phyloP scores from a whole-genome alignment of 495 filamentous ascomycete species.

The Emericellopsis terricola region DNA sequence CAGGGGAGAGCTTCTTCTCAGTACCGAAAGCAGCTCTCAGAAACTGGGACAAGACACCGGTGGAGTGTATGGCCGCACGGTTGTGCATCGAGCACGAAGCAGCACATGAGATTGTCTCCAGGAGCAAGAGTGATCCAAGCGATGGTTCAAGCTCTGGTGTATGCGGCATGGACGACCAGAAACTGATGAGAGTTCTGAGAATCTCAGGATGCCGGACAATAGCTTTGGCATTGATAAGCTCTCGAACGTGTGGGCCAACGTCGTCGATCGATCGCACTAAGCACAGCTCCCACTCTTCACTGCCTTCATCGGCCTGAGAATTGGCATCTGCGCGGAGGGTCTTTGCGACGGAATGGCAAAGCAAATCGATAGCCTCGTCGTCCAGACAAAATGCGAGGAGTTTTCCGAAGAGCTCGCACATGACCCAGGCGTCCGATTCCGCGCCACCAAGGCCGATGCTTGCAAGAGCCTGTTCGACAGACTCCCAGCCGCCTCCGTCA shows the following conservation, averaged over 20 bases:
- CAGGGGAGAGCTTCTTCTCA: slow-evolving; percentile 22
- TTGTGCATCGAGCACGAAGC: slow-evolving; percentile 51
- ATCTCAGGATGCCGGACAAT: slow-evolving; percentile 45
- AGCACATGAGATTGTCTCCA: slow-evolving; percentile 33
- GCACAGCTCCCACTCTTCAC: slow-evolving; percentile 6
- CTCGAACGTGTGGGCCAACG: slow-evolving; percentile 22
- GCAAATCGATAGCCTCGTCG: slow-evolving; percentile 44
- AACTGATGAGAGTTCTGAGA: slow-evolving; percentile 42
- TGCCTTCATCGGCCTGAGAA: slow-evolving; percentile 1
- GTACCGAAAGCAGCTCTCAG: slow-evolving; percentile 45
- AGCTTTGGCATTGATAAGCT: slow-evolving; percentile 33
- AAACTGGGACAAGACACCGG: slow-evolving; percentile 54
- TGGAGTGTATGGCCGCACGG: slow-evolving; percentile 56
- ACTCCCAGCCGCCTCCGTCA: slow-evolving; percentile 56
- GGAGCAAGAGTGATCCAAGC: slow-evolving; percentile 38
- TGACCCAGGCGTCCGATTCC: slow-evolving; percentile 39
- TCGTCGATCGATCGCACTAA: slow-evolving; percentile 9
- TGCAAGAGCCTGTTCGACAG: slow-evolving; percentile 51
- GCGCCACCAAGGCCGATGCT: slow-evolving; percentile 39
- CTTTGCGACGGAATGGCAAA: slow-evolving; percentile 21
- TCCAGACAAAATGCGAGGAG: slow-evolving; percentile 71
- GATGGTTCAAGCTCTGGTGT: slow-evolving; percentile 19
- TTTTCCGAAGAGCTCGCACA: slow-evolving; percentile 64
- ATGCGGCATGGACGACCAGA: slow-evolving; percentile 43
- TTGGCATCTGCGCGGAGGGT: not conserved